These are phyloP conservation scores for Aureobasidium melanogenum DNA, from an alignment of 2,329 filamentous ascomycete genomes.

Conservation along the genomic window DNA sequence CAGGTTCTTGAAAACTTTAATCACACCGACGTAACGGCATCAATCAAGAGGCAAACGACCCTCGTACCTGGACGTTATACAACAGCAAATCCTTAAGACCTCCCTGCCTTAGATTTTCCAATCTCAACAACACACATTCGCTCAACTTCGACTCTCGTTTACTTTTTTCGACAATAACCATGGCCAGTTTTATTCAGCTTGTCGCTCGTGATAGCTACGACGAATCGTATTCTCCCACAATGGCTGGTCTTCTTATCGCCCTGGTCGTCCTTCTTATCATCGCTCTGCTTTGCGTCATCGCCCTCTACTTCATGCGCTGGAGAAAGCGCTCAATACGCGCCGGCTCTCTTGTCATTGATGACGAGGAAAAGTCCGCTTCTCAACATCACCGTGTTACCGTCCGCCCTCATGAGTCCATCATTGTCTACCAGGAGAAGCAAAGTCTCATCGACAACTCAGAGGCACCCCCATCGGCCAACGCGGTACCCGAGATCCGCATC, in stretches of 20 bases:
- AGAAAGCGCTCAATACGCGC: constrained; percentile 41
- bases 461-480: constrained; percentile 67
- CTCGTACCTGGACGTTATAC: neutral
- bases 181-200: constrained; percentile 36
- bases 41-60: neutral
- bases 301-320: constrained; percentile 65
- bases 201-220: constrained; percentile 41
- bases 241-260: constrained; percentile 69
- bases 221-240: constrained; percentile 47
- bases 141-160: neutral
- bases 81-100: constrained; percentile 1
- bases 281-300: constrained; percentile 56
- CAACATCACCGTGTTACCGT: constrained; percentile 51
- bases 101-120: neutral
- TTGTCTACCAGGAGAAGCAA: constrained; percentile 72
- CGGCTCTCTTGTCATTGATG: constrained; percentile 60
- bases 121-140: constrained; percentile 1
- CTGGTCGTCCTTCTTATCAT: constrained; percentile 71
- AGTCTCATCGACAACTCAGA: constrained; percentile 67
- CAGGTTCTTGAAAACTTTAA: constrained; percentile 4
- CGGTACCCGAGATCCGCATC: constrained; percentile 91
- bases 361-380: constrained; percentile 44
- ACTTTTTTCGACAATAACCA: neutral
- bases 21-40: constrained; percentile 2
- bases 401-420: constrained; percentile 51